These are phyloP conservation scores for Populus euphratica DNA, from an alignment of 345 rosid genomes.

Conservation along the genomic window DNA sequence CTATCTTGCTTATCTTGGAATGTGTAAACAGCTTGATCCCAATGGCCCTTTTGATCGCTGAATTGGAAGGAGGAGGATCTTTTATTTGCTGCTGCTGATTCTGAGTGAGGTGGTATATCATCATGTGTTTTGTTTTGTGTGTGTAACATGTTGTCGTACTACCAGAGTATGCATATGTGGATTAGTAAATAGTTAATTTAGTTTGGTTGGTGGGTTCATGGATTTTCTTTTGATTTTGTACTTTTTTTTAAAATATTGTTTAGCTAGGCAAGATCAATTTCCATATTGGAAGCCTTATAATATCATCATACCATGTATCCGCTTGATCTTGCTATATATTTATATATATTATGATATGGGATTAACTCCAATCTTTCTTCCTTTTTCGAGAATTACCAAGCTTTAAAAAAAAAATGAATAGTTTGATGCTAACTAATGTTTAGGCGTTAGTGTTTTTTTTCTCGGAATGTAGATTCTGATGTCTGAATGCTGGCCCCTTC, in stretches of 20 bases:
- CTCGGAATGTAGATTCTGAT: not conserved
- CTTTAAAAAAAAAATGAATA: not conserved
- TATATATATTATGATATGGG: not conserved
- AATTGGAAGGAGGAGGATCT: not conserved
- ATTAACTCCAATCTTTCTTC: not conserved
- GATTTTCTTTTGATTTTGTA: not conserved
- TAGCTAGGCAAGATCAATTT: not conserved
- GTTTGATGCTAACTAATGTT: not conserved
- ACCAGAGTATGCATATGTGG: not conserved
- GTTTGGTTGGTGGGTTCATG: not conserved
- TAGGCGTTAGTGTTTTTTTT: not conserved
- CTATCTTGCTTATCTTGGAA: slow-evolving; percentile 52
- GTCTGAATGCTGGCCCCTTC: not conserved
- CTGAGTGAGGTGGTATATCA: not conserved
- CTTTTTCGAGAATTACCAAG: not conserved
- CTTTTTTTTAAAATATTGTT: not conserved
- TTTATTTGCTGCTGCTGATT: not conserved
- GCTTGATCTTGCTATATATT: not conserved
- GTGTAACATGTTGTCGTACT: not conserved
- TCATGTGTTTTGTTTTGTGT: too few species aligned
- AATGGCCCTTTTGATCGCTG: slow-evolving; percentile 37
- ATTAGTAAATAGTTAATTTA: not conserved
- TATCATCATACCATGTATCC: not conserved
- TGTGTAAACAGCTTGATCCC: slow-evolving; percentile 74
- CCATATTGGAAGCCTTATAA: not conserved